These are phyloP conservation scores for Boletus sp. DNA, from an alignment of 1,284 basidiomycete genomes.

Conservation along the genomic window DNA sequence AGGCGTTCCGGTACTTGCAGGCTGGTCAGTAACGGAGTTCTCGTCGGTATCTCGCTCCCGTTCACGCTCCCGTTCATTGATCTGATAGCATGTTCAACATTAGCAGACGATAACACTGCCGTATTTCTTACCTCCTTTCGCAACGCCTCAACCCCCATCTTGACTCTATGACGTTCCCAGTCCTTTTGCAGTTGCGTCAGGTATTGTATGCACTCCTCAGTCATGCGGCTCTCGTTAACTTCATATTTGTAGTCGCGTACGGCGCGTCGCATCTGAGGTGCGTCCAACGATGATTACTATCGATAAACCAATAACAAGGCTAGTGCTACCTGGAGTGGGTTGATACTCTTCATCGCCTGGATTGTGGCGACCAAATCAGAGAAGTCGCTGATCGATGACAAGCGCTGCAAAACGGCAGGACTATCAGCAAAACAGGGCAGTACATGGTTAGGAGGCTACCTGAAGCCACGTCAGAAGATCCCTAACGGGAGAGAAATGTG, in stretches of 20 bases:
- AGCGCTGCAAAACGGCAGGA: conserved; percentile 50
- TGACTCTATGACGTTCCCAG: conserved; percentile 88
- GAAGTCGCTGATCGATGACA: conserved; percentile 85
- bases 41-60: conserved; percentile 47
- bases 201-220: conserved; percentile 92
- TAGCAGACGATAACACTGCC: neutral
- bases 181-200: conserved; percentile 91
- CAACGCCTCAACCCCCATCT: conserved; percentile 74
- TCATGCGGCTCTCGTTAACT: conserved; percentile 88
- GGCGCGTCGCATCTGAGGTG: conserved; percentile 77
- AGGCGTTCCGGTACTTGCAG: conserved; percentile 22
- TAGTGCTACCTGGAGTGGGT: conserved; percentile 75
- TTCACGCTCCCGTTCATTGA: conserved; percentile 45
- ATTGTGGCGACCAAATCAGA: conserved; percentile 86
- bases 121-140: conserved; percentile 61
- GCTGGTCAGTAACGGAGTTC: conserved; percentile 26
- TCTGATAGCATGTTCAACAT: conserved; percentile 38
- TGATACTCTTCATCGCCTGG: conserved; percentile 81
- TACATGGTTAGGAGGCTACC: conserved; percentile 39
- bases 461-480: conserved; percentile 88
- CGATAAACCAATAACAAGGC: conserved; percentile 4
- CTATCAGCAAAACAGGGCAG: conserved; percentile 10
- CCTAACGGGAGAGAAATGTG: conserved; percentile 80
- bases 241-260: conserved; percentile 95
- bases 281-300: conserved; percentile 2